Conservation (phyloP, 1,284 basidiomycete species). For the Wallemia hederae region DNA sequence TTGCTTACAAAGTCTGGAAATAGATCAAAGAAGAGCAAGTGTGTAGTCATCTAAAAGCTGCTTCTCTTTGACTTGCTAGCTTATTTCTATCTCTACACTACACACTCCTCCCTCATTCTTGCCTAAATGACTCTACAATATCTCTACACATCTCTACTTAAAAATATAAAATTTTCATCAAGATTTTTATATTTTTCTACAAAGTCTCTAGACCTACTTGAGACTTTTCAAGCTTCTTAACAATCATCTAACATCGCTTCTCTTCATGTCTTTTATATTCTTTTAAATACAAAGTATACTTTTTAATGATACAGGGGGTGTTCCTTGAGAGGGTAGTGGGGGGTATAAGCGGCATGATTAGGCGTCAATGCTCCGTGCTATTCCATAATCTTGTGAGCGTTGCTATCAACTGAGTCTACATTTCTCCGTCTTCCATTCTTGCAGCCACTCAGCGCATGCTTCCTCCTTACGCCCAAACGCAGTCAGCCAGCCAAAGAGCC, state of each 20-base stretch:
- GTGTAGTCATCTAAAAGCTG: background rate
- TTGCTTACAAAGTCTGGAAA: constrained; percentile 19
- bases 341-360: no score
- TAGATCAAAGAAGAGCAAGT: background rate
- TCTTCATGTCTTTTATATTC: no score
- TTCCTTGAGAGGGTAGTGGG: background rate
- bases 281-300: background rate
- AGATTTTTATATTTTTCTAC: background rate
- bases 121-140: no score
- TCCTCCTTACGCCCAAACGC: background rate
- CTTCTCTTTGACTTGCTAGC: no score
- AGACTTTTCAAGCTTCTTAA: background rate
- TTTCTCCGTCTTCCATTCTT: background rate
- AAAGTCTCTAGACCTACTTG: background rate
- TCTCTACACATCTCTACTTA: background rate
- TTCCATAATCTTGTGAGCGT: no score
- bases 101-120: background rate
- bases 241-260: background rate
- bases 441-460: background rate
- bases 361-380: no score
- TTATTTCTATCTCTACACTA: no score
- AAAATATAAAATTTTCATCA: constrained; percentile 1
- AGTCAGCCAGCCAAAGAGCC: background rate
- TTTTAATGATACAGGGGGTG: background rate
- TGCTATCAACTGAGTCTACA: background rate